phyloP scores from a whole-genome alignment of 257 asterid species.

The Paulownia fortunei region DNA sequence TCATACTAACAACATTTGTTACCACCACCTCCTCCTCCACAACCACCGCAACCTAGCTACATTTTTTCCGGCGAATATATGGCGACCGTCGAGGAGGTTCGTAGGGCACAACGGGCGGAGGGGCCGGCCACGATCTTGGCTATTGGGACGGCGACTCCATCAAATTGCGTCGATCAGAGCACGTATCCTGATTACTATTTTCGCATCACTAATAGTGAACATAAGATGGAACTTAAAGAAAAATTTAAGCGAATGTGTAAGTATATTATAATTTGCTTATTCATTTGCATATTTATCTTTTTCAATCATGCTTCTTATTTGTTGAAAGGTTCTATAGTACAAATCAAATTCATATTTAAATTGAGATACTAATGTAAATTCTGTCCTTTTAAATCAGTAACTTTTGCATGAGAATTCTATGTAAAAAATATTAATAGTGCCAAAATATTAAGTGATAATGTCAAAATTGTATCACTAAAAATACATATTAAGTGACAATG shows the following conservation, averaged over 20 bases:
- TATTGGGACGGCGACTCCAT: slow-evolving; percentile 78
- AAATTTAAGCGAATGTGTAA: slow-evolving; percentile 86
- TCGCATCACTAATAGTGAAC: slow-evolving; percentile 74
- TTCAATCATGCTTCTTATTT: background rate
- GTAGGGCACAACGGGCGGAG: slow-evolving; percentile 69
- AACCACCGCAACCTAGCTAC: background rate
- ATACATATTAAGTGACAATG: too few relatives aligned
- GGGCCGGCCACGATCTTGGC: slow-evolving; percentile 85
- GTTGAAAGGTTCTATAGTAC: too few relatives aligned
- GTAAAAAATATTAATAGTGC: too few relatives aligned
- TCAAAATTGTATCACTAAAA: too few relatives aligned
- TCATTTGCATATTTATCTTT: background rate
- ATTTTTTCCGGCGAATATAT: slow-evolving; percentile 33
- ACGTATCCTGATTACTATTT: slow-evolving; percentile 72
- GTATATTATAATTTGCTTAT: slow-evolving; percentile 1
- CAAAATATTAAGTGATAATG: too few relatives aligned
- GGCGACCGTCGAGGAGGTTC: slow-evolving; percentile 73
- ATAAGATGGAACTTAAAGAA: slow-evolving; percentile 61
- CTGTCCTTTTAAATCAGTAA: too few relatives aligned
- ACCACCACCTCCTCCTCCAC: background rate
- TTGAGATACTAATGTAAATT: too few relatives aligned
- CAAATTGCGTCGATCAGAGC: slow-evolving; percentile 72
- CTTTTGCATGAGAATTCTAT: too few relatives aligned
- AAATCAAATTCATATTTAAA: too few relatives aligned
- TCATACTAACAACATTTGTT: background rate